These are phyloP conservation scores for Phyllostachys edulis DNA, from an alignment of 176 grass and related monocot species.

Conservation along the genomic window DNA sequence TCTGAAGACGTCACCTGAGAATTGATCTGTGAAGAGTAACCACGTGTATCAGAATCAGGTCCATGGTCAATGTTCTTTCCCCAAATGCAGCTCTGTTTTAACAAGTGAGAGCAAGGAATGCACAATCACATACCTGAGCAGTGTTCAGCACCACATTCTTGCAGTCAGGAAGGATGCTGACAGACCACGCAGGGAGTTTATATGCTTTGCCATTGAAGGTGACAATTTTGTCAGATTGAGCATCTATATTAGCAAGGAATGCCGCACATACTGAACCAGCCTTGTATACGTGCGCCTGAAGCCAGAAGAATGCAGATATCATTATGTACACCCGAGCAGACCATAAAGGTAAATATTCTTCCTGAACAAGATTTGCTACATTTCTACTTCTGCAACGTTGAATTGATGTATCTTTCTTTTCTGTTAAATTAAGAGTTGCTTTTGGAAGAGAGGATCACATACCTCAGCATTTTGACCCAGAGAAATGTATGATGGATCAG, in stretches of 20 bases:
- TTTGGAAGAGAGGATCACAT: conserved; percentile 23
- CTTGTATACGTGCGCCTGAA: conserved; percentile 75
- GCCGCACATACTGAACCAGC: conserved; percentile 65
- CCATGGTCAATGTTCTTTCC: neutral
- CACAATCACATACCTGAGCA: conserved; percentile 77
- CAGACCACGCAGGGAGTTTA: conserved; percentile 85
- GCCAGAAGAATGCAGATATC: conserved; percentile 16
- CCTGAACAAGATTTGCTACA: neutral
- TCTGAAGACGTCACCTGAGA: conserved; percentile 59
- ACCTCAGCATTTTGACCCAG: conserved; percentile 90
- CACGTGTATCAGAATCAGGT: neutral
- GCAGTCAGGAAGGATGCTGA: conserved; percentile 99
- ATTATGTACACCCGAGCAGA: neutral
- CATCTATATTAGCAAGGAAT: conserved; percentile 90
- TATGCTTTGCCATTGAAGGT: conserved; percentile 83
- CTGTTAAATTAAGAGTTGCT: conserved; percentile 3
- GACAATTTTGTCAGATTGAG: conserved; percentile 67
- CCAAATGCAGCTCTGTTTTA: neutral
- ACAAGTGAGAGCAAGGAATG: neutral
- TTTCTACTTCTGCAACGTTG: neutral
- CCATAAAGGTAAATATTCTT: neutral
- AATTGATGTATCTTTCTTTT: neutral
- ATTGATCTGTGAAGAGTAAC: conserved; percentile 51
- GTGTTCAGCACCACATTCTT: conserved; percentile 90
- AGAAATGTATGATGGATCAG: conserved; percentile 83